Percentiles rank a stretch among this genome's conserved stretches.
Conservation (phyloP, 805 yeast species). For the Zygoascus flipseniorum region DNA sequence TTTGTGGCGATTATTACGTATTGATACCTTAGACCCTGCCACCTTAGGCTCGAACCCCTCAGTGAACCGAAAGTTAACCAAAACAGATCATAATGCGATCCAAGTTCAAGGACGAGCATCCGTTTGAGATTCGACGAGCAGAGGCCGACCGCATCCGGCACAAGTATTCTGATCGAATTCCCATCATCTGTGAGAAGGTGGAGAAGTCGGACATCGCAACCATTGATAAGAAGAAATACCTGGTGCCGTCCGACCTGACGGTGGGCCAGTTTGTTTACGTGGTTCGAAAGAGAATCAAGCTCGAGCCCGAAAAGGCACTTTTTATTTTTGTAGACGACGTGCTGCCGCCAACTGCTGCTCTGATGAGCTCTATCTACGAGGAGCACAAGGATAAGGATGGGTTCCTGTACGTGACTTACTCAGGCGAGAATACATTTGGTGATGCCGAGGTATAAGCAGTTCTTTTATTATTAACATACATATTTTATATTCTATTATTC, state of each 20-base stretch:
- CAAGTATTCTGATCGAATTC: constrained; percentile 86
- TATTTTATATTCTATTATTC: neutral
- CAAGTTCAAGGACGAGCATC: constrained; percentile 90
- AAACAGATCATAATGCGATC: constrained; percentile 55
- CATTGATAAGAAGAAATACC: constrained; percentile 92
- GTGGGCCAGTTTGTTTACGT: constrained; percentile 98
- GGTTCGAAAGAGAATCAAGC: constrained; percentile 88
- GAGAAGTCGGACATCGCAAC: constrained; percentile 94
- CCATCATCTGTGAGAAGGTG: constrained; percentile 95
- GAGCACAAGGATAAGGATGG: constrained; percentile 98
- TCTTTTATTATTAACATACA: neutral
- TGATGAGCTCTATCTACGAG: constrained; percentile 89
- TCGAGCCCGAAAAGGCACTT: constrained; percentile 96
- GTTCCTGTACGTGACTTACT: constrained; percentile 87
- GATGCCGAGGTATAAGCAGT: neutral
- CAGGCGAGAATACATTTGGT: constrained; percentile 98
- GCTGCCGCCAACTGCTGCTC: constrained; percentile 95
- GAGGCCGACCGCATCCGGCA: constrained; percentile 87
- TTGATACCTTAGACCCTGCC: neutral
- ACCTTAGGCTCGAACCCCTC: neutral
- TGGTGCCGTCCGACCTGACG: constrained; percentile 92
- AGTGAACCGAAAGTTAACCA: too few relatives aligned
- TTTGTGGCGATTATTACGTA: neutral
- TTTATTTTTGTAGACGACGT: constrained; percentile 96
- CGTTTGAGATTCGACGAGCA: constrained; percentile 91